Base-by-base conservation (phyloP, 2,329 filamentous ascomycete genomes). In the Cylindrodendrum hubeiense region DNA sequence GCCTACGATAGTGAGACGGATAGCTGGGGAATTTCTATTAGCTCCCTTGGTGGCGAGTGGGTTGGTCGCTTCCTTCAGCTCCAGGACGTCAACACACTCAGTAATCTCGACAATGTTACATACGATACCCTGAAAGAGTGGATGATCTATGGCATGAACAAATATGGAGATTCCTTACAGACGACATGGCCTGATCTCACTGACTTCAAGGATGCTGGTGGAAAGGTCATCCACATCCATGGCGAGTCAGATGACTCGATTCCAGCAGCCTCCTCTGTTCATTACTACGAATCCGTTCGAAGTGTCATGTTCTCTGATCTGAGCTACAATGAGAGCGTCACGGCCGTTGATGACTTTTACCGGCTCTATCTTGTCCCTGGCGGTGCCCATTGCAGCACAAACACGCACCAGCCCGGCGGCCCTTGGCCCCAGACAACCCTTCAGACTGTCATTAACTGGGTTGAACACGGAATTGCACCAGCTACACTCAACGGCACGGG, bases 171-270 rank as follows among this genome's bases (percentile, higher is more conserved):
- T 71, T 82, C 79, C 19, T 76, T 88, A n/a, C 86, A 88, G 71
- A 88, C 85, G 6, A 87, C 82, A 1, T 74, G 82, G 30, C 84
- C 85, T 0, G 86, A 89, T 65, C 79, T 89, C 0, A 84, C 82
- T 1, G 68, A 78, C 10, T 87, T 87, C 78, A 77, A 84, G 41
- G 64, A 78, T 3, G 71, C 79, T 0, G 86, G 86, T 28, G 86
- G 85, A 47, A 89, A 89, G 73, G 75, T 89, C 10, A 76, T 89
- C 8, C 85, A 88, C 74, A 87, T 82, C 77, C 86, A 89, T 74
- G 86, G 86, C 60, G 86, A 89, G 74, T 83, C 82, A 0, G 87
- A 89, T 72, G 75, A 79, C 19, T 82, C 79, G 13, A 78, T 89
- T 63, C 86, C 86, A 3, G 74, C 86, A 1, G 84, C 80, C 5